phyloP scores from a whole-genome alignment of 306 rosid genomes.

The Medicago ruthenica region DNA sequence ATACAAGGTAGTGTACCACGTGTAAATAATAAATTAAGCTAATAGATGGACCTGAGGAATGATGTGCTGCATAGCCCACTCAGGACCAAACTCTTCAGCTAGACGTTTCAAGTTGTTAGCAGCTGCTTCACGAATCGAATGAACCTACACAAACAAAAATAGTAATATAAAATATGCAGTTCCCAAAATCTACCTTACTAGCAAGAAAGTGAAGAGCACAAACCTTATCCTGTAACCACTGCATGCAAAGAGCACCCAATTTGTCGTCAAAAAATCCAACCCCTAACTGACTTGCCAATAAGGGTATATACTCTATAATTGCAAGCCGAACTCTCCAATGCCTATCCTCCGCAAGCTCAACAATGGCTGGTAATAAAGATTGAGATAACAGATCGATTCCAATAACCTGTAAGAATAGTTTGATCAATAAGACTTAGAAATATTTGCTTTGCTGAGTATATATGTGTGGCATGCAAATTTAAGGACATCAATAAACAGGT shows the following conservation, averaged over 20 bases:
- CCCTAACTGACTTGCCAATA: constrained; percentile 95
- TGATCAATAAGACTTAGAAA: constrained; percentile 32
- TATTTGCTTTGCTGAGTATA: constrained; percentile 20
- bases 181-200: constrained; percentile 22
- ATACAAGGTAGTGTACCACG: not conserved
- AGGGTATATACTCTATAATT: constrained; percentile 93
- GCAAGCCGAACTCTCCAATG: constrained; percentile 99
- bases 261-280: constrained; percentile 96
- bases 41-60: constrained; percentile 78
- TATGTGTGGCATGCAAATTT: not conserved
- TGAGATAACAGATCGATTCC: constrained; percentile 96
- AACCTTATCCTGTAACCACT: constrained; percentile 98
- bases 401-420: constrained; percentile 70
- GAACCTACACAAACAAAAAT: constrained; percentile 56
- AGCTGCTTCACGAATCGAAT: constrained; percentile 98
- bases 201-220: constrained; percentile 38
- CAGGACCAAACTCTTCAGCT: constrained; percentile 98
- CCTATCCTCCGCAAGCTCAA: constrained; percentile 98
- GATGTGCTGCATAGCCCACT: constrained; percentile 99
- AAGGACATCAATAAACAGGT: constrained; percentile 20
- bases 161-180: constrained; percentile 14
- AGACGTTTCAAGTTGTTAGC: constrained; percentile 97
- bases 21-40: constrained; percentile 34
- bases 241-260: constrained; percentile 98
- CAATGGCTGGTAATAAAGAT: constrained; percentile 96